Percentiles rank a stretch among this genome's conserved stretches.
Evolutionary conservation across 129 eudicot genomes (phyloP).

Genomic region (Tagetes patula): DNA sequence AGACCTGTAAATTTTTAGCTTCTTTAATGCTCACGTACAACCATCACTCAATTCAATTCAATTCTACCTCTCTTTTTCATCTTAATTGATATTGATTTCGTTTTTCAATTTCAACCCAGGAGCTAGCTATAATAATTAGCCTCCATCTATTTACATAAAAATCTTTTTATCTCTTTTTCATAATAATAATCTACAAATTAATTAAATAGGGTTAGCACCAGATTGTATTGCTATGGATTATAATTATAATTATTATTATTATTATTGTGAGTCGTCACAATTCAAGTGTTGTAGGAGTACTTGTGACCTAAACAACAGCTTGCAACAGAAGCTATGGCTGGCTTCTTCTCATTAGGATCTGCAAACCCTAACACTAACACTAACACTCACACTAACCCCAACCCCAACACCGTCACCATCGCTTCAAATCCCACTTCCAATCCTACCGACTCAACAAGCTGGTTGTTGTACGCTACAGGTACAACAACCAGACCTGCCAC

Average conservation of each 20-base stretch:
- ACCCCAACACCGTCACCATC: not conserved
- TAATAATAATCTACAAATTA: too few relatives aligned
- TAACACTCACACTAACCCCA: slow-evolving; percentile 6
- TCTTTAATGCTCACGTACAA: slow-evolving; percentile 40
- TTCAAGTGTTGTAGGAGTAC: slow-evolving; percentile 34
- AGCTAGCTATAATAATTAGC: not conserved
- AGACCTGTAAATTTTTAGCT: slow-evolving; percentile 32
- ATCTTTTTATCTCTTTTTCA: not conserved
- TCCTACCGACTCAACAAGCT: slow-evolving; percentile 33
- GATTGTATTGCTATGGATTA: slow-evolving; percentile 56
- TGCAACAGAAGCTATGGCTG: slow-evolving; percentile 57
- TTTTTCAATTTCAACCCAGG: not conserved
- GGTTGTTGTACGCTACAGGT: slow-evolving; percentile 1
- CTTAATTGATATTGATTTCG: slow-evolving; percentile 18
- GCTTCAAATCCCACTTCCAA: slow-evolving; percentile 36
- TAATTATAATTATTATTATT: slow-evolving; percentile 16
- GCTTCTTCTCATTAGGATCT: slow-evolving; percentile 72
- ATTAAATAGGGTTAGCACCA: slow-evolving; percentile 34
- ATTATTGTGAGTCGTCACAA: slow-evolving; percentile 48
- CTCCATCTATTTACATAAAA: slow-evolving; percentile 8
- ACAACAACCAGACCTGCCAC: not conserved
- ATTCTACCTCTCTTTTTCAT: not conserved
- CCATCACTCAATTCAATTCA: slow-evolving; percentile 22
- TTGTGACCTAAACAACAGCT: slow-evolving; percentile 26
- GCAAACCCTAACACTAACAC: slow-evolving; percentile 19